Conservation (phyloP, 306 rosid genomes). For the Boehmeria nivea region DNA sequence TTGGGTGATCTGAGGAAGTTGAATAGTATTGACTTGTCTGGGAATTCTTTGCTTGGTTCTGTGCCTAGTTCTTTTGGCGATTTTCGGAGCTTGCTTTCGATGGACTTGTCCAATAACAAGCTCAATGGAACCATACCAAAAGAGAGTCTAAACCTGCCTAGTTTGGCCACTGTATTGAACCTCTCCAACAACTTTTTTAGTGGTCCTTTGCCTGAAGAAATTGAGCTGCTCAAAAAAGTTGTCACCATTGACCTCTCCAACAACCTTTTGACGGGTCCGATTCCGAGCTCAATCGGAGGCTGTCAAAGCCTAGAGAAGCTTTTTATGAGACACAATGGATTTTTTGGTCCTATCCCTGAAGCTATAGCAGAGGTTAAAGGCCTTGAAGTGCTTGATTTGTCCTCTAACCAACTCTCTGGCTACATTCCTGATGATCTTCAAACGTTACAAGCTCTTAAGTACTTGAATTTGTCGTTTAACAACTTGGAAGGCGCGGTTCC, state of each 20-base stretch:
- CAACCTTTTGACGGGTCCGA: constrained; percentile 45
- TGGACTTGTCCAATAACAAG: constrained; percentile 62
- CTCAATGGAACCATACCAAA: constrained; percentile 55
- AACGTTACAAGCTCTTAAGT: constrained; percentile 30
- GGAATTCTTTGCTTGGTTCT: constrained; percentile 38
- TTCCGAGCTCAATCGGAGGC: constrained; percentile 43
- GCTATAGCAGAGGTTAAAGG: constrained; percentile 44
- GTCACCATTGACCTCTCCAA: constrained; percentile 51
- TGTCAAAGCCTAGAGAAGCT: constrained; percentile 57
- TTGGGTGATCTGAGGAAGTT: constrained; percentile 51
- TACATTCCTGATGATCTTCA: constrained; percentile 52
- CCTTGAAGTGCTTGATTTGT: constrained; percentile 55
- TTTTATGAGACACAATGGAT: constrained; percentile 38
- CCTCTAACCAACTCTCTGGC: constrained; percentile 68
- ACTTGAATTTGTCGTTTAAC: constrained; percentile 33
- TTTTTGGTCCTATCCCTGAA: constrained; percentile 63
- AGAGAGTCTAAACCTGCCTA: constrained; percentile 45
- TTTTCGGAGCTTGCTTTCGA: constrained; percentile 36
- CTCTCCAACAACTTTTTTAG: constrained; percentile 49
- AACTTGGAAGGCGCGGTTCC: constrained; percentile 51
- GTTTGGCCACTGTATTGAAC: constrained; percentile 48
- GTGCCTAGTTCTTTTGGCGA: constrained; percentile 47
- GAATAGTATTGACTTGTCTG: constrained; percentile 49
- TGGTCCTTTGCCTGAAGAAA: constrained; percentile 57
- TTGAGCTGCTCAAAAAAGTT: constrained; percentile 29